Evolutionary conservation across 2,329 filamentous ascomycete genomes (phyloP).

Genomic region (Thelonectria discophora): DNA sequence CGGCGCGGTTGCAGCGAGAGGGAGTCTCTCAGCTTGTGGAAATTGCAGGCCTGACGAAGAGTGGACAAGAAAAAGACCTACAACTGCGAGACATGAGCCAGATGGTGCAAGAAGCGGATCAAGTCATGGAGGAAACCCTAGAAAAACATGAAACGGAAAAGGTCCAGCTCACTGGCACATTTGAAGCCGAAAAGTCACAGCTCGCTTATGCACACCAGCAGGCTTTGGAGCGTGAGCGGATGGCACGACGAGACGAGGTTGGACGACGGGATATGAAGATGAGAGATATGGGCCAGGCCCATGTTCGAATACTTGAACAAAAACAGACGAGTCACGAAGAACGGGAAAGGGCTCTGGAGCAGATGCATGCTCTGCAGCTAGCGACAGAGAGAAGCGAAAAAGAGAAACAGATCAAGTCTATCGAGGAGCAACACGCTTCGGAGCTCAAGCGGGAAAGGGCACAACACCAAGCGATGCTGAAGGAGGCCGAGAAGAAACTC

Average conservation of each 20-base stretch:
- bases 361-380: neutral
- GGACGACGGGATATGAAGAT: neutral
- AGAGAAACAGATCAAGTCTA: neutral
- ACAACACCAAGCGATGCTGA: neutral
- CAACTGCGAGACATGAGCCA: neutral
- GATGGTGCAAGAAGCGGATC: neutral
- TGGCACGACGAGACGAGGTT: neutral
- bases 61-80: neutral
- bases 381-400: neutral
- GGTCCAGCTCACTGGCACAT: neutral
- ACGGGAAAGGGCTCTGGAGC: neutral
- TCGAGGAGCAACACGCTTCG: neutral
- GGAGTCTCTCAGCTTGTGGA: neutral
- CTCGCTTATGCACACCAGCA: neutral
- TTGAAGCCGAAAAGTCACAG: neutral
- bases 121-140: neutral
- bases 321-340: neutral
- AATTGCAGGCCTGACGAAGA: neutral
- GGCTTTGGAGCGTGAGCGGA: neutral
- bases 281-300: neutral
- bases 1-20: neutral
- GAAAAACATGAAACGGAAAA: neutral
- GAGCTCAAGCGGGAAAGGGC: neutral
- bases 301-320: neutral
- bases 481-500: neutral